Percentiles rank a stretch among this genome's conserved stretches.
Conservation (phyloP, 495 filamentous ascomycete genomes). For the Trypethelium eluteriae region DNA sequence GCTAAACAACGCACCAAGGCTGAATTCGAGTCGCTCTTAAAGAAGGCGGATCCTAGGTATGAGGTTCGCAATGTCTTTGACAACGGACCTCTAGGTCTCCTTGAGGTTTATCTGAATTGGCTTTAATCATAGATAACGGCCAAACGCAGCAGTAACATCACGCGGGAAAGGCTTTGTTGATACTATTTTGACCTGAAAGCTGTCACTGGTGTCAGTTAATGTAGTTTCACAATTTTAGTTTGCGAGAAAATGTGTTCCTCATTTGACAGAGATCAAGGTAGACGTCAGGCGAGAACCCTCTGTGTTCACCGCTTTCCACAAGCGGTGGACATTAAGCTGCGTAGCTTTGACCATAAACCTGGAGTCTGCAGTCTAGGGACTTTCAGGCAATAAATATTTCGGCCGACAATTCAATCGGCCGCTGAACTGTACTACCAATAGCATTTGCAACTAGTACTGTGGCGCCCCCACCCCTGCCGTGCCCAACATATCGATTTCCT, state of each 20-base stretch:
- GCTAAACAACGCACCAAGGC: constrained; percentile 32
- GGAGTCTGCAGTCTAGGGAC: too few relatives aligned
- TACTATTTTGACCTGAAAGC: background rate
- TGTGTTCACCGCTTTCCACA: background rate
- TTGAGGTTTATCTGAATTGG: constrained; percentile 12
- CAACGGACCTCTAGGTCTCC: background rate
- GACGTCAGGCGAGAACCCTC: background rate
- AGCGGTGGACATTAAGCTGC: too few relatives aligned
- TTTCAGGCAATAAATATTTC: too few relatives aligned
- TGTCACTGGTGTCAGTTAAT: background rate
- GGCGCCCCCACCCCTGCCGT: too few relatives aligned
- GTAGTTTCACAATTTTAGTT: background rate
- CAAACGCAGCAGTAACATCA: too few relatives aligned
- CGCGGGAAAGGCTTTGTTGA: too few relatives aligned
- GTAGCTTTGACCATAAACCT: too few relatives aligned
- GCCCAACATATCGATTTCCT: background rate
- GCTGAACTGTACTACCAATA: background rate
- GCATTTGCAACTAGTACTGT: too few relatives aligned
- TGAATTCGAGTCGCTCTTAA: constrained; percentile 31
- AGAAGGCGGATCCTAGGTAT: constrained; percentile 30
- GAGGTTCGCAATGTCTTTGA: constrained; percentile 21
- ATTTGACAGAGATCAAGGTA: background rate
- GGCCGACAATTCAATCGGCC: background rate
- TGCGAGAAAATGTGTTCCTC: background rate
- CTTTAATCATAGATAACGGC: background rate